Conservation (phyloP, 495 filamentous ascomycete genomes). For the Penicillium waksmanii region DNA sequence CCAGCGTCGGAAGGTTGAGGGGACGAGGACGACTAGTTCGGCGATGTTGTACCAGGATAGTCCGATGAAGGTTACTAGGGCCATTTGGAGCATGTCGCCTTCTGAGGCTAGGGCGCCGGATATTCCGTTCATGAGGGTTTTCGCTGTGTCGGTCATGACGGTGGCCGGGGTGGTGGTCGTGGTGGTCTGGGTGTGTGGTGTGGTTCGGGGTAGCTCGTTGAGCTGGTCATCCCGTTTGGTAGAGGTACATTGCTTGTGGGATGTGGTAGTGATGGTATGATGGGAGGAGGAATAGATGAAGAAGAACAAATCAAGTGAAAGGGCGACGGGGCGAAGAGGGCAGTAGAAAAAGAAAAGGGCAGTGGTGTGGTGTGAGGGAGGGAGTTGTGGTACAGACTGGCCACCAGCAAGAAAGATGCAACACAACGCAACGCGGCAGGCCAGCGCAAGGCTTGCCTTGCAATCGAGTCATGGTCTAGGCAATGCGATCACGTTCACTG, state of each 20-base stretch:
- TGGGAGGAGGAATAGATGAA: neutral
- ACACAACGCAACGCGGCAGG: neutral
- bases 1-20: conserved; percentile 55
- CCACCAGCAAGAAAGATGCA: conserved; percentile 1
- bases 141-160: conserved; percentile 26
- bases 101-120: conserved; percentile 37
- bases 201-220: neutral
- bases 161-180: too few species aligned
- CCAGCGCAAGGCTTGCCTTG: neutral
- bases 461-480: neutral
- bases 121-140: conserved; percentile 41
- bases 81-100: conserved; percentile 34
- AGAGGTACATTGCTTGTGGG: conserved; percentile 23
- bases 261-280: neutral
- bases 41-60: conserved; percentile 55
- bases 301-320: conserved; percentile 1
- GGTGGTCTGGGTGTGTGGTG: neutral
- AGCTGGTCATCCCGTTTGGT: conserved; percentile 26
- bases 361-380: conserved; percentile 7
- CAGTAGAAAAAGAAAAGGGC: neutral
- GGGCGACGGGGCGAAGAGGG: neutral
- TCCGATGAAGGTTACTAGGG: conserved; percentile 49
- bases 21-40: conserved; percentile 53
- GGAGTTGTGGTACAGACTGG: conserved; percentile 12
- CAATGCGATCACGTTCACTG: neutral